Conservation (phyloP, 2,329 filamentous ascomycete genomes). For the Scytalidium sp. region DNA sequence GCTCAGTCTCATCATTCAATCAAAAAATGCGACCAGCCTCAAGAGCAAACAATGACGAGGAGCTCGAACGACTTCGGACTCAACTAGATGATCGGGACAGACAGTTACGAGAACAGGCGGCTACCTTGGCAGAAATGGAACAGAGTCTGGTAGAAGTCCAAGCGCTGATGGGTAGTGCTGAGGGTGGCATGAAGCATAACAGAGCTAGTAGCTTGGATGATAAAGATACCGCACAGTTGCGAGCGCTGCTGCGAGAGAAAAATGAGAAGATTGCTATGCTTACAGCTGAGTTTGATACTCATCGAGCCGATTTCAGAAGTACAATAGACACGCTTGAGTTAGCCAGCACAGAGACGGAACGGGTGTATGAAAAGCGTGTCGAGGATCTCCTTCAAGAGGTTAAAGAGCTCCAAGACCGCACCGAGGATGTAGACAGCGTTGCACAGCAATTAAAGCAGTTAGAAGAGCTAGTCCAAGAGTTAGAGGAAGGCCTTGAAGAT, state of each 20-base stretch:
- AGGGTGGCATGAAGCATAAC: conserved; percentile 43
- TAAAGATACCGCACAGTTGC: conserved; percentile 72
- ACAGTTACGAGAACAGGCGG: conserved; percentile 84
- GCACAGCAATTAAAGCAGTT: conserved; percentile 90
- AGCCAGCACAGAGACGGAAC: conserved; percentile 90
- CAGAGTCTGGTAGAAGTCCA: conserved; percentile 79
- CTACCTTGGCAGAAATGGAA: conserved; percentile 86
- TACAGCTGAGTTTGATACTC: conserved; percentile 90
- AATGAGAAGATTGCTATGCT: conserved; percentile 95
- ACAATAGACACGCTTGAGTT: conserved; percentile 96
- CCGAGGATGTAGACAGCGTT: conserved; percentile 87
- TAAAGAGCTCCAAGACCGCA: conserved; percentile 75
- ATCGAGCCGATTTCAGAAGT: conserved; percentile 92
- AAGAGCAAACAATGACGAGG: conserved; percentile 56
- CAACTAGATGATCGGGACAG: conserved; percentile 81
- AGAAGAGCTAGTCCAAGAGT: conserved; percentile 92
- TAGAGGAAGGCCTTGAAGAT: conserved; percentile 95
- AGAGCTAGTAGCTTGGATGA: conserved; percentile 53
- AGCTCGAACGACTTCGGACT: conserved; percentile 68
- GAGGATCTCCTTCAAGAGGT: conserved; percentile 82
- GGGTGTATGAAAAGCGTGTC: conserved; percentile 92
- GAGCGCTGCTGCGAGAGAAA: conserved; percentile 84
- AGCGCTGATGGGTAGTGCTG: conserved; percentile 59
- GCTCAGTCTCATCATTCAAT: conserved; percentile 53
- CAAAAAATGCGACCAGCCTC: conserved; percentile 46